A percentile compares a stretch with the other conserved stretches of the same genome.
Conservation (phyloP, 352 stramenopile genomes). For the Phytophthora fragariaefolia region DNA sequence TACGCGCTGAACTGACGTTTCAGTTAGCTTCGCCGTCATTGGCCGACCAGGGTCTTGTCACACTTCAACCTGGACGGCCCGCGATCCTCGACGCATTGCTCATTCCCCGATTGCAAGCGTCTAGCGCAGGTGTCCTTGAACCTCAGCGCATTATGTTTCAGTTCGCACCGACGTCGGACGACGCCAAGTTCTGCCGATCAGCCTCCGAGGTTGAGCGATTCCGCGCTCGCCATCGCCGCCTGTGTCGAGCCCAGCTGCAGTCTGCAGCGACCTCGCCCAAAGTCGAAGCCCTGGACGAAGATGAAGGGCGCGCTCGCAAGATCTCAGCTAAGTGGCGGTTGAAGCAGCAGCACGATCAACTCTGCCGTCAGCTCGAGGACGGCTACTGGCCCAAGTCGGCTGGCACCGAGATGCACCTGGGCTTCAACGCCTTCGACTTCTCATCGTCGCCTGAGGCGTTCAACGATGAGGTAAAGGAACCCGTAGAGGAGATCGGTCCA, state of each 20-base stretch:
- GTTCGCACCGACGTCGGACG: neutral
- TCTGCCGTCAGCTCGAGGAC: slow-evolving; percentile 26
- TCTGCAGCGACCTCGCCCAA: neutral
- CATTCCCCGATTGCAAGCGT: slow-evolving; percentile 11
- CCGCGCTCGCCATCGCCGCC: slow-evolving; percentile 42
- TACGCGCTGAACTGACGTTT: slow-evolving; percentile 13
- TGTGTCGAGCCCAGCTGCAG: slow-evolving; percentile 31
- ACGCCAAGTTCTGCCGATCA: neutral
- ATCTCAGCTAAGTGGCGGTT: slow-evolving; percentile 32
- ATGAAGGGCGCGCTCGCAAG: slow-evolving; percentile 45
- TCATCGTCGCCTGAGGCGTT: slow-evolving; percentile 48
- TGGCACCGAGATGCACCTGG: slow-evolving; percentile 40
- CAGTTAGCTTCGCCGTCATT: slow-evolving; percentile 3
- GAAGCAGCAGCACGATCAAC: slow-evolving; percentile 25
- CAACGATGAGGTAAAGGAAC: slow-evolving; percentile 18
- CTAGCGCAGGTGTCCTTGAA: neutral
- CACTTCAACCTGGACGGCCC: slow-evolving; percentile 16
- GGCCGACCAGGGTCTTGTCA: slow-evolving; percentile 16
- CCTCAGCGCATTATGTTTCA: slow-evolving; percentile 15
- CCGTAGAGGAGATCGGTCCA: neutral
- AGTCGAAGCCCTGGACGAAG: slow-evolving; percentile 19
- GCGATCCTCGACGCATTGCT: slow-evolving; percentile 8
- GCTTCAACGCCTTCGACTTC: slow-evolving; percentile 61
- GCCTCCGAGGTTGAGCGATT: slow-evolving; percentile 48
- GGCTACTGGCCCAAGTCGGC: slow-evolving; percentile 26